A percentile compares a stretch with the other conserved stretches of the same genome.
phyloP scores from a whole-genome alignment of 176 grass and related monocot genomes.

The Oryza australiensis region DNA sequence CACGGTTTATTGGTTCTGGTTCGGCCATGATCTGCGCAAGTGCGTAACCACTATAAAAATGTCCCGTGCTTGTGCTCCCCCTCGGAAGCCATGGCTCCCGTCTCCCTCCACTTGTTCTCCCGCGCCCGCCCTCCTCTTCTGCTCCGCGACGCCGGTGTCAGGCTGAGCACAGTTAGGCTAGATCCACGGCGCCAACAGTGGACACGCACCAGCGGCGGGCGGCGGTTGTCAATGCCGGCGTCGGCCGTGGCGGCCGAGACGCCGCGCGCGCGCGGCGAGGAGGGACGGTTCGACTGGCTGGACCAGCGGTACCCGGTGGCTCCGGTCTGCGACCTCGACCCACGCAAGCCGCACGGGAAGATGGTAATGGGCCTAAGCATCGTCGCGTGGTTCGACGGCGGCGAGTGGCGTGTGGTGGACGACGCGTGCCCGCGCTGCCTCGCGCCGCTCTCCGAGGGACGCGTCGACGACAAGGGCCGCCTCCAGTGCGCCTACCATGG shows the following conservation, averaged over 20 bases:
- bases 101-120: no score
- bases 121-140: no score
- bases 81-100: no score
- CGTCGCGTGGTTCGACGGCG: constrained; percentile 81
- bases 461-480: constrained; percentile 69
- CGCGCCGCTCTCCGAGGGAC: constrained; percentile 88
- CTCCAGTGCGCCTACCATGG: constrained; percentile 97
- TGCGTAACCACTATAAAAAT: no score
- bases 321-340: constrained; percentile 79
- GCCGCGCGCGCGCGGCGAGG: not conserved
- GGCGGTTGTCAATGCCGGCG: not conserved
- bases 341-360: constrained; percentile 71
- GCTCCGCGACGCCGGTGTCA: no score
- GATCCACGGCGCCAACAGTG: not conserved
- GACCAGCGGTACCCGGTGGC: constrained; percentile 87
- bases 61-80: no score
- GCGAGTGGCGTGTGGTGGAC: constrained; percentile 86
- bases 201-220: no score
- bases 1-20: no score
- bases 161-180: no score
- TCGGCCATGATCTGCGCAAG: no score
- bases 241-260: constrained; percentile 35
- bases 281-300: constrained; percentile 71
- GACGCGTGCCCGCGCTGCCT: constrained; percentile 85
- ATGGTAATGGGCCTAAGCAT: constrained; percentile 69